A percentile compares a stretch with the other conserved stretches of the same genome.
Conservation (phyloP, 2,329 filamentous ascomycete species). For the Ascochyta viciae-villosae region DNA sequence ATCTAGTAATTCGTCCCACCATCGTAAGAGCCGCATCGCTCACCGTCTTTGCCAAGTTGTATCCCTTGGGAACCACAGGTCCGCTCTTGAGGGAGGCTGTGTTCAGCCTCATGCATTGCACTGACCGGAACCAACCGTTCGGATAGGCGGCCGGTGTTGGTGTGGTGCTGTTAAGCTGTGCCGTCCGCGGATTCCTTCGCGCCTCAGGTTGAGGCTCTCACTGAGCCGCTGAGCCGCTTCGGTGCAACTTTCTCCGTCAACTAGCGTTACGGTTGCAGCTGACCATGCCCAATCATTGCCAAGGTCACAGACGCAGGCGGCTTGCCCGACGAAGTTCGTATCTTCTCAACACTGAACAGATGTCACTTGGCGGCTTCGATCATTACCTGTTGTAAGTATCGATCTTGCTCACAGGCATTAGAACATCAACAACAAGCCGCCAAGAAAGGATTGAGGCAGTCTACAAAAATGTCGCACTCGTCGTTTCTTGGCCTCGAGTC, state of each 20-base stretch:
- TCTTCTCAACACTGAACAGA: constrained; percentile 1
- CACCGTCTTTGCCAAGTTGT: constrained; percentile 19
- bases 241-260: constrained; percentile 11
- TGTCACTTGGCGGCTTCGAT: constrained; percentile 13
- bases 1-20: constrained; percentile 14
- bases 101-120: constrained; percentile 11
- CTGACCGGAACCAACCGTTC: constrained; percentile 13
- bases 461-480: neutral
- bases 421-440: constrained; percentile 5
- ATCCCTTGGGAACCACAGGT: constrained; percentile 13
- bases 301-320: constrained; percentile 7
- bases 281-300: neutral
- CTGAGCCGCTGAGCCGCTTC: constrained; percentile 16
- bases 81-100: neutral
- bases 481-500: constrained; percentile 4
- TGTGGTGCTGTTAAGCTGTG: neutral
- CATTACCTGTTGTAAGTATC: constrained; percentile 1
- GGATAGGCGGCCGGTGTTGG: neutral
- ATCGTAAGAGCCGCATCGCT: constrained; percentile 16
- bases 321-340: neutral
- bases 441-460: constrained; percentile 5
- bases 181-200: constrained; percentile 9
- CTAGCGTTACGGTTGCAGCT: constrained; percentile 5
- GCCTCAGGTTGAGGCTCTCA: constrained; percentile 7
- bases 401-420: neutral